These are phyloP conservation scores for Tulasnella sp. DNA, from an alignment of 768 basidiomycete genomes.

Conservation along the genomic window DNA sequence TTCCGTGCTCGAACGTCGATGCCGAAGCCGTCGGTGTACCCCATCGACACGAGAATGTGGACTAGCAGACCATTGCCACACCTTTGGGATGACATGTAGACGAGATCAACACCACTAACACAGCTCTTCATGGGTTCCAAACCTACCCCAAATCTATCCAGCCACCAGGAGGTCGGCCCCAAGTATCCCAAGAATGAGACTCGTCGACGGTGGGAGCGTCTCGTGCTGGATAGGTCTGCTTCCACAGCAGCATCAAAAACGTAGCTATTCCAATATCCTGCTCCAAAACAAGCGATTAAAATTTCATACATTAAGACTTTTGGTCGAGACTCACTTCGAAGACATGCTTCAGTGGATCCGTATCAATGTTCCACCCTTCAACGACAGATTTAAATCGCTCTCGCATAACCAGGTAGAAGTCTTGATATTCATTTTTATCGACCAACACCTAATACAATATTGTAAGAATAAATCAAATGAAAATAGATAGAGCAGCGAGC, in stretches of 20 bases:
- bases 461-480: background rate
- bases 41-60: conserved; percentile 82
- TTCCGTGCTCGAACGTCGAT: conserved; percentile 83
- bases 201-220: conserved; percentile 38
- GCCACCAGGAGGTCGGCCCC: conserved; percentile 81
- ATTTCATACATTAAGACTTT: background rate
- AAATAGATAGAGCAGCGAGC: conserved; percentile 35
- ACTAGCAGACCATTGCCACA: conserved; percentile 93
- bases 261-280: conserved; percentile 96
- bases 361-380: conserved; percentile 74
- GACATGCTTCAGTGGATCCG: conserved; percentile 88
- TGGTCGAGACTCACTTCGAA: conserved; percentile 64
- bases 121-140: background rate
- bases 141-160: conserved; percentile 87
- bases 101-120: background rate
- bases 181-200: conserved; percentile 61
- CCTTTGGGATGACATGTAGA: conserved; percentile 46
- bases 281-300: background rate
- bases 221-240: conserved; percentile 57
- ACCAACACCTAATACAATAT: conserved; percentile 10
- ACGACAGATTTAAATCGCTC: conserved; percentile 80
- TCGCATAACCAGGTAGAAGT: conserved; percentile 85
- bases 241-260: conserved; percentile 92
- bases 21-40: conserved; percentile 74
- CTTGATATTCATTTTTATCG: conserved; percentile 77